Evolutionary conservation across 2,329 filamentous ascomycete species (phyloP).

Genomic region (Cryoendolithus antarcticus): DNA sequence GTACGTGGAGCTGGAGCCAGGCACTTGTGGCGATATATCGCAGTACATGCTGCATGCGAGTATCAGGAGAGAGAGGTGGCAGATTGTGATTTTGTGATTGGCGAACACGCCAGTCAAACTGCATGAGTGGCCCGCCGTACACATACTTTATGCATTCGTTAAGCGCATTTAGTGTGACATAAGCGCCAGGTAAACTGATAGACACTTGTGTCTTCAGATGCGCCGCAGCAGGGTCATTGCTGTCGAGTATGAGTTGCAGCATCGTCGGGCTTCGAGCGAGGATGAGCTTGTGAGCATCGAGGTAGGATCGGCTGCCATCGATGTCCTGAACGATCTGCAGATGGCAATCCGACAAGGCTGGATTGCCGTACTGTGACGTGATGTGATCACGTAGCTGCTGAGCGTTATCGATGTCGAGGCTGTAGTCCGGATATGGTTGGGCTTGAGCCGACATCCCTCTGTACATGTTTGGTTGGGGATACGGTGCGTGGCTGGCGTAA

Average conservation of each 20-base stretch:
- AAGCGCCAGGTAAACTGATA: conserved; percentile 11
- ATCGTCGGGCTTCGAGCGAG: conserved; percentile 19
- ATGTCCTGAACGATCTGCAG: conserved; percentile 17
- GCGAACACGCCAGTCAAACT: conserved; percentile 10
- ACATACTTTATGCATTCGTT: conserved; percentile 19
- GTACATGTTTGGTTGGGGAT: conserved; percentile 1
- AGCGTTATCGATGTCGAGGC: conserved; percentile 15
- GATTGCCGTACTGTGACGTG: conserved; percentile 15
- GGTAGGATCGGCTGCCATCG: conserved; percentile 6
- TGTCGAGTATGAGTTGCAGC: conserved; percentile 12
- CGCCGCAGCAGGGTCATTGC: conserved; percentile 4
- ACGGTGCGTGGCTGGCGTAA: conserved; percentile 1
- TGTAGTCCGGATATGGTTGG: conserved; percentile 10
- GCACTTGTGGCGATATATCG: conserved; percentile 54
- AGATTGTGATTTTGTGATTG: conserved; percentile 4
- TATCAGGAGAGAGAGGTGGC: conserved; percentile 6
- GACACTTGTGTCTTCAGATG: conserved; percentile 10
- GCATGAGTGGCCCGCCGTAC: conserved; percentile 20
- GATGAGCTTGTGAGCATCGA: conserved; percentile 21
- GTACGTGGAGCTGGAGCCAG: conserved; percentile 41
- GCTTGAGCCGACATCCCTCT: conserved; percentile 1
- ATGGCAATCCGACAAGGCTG: conserved; percentile 19
- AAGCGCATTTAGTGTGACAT: conserved; percentile 14
- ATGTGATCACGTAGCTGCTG: conserved; percentile 19
- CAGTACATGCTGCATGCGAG: conserved; percentile 32